Evolutionary conservation across 768 basidiomycete species (phyloP).

Genomic region (Ramaria sp.): DNA sequence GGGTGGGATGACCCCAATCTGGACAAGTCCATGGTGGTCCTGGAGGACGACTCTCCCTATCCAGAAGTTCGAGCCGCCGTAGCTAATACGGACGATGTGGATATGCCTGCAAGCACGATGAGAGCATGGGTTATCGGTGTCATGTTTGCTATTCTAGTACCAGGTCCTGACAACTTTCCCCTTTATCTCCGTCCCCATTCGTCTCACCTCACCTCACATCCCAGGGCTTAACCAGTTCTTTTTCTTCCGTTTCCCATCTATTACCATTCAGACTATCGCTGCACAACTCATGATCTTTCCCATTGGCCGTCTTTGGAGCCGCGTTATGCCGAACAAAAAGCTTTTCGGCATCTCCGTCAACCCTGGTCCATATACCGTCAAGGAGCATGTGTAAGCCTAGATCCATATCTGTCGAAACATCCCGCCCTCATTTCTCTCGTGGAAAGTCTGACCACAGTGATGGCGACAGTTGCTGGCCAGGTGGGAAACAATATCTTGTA

Average conservation of each 20-base stretch:
- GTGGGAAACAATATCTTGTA: background rate
- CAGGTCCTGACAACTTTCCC: background rate
- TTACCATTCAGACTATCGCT: slow-evolving; percentile 32
- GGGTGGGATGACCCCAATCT: slow-evolving; percentile 28
- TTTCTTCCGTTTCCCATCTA: slow-evolving; percentile 33
- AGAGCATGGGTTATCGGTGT: slow-evolving; percentile 49
- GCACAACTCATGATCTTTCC: slow-evolving; percentile 64
- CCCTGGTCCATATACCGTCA: slow-evolving; percentile 64
- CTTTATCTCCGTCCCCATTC: slow-evolving; percentile 41
- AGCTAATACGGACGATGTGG: slow-evolving; percentile 58
- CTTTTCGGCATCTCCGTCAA: slow-evolving; percentile 26
- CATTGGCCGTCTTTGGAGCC: slow-evolving; percentile 37
- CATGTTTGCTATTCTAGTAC: slow-evolving; percentile 11
- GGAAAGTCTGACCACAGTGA: slow-evolving; percentile 17
- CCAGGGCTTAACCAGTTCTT: slow-evolving; percentile 39
- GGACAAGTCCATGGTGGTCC: slow-evolving; percentile 20
- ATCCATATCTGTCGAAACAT: background rate
- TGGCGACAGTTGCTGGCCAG: slow-evolving; percentile 14
- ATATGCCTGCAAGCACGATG: slow-evolving; percentile 48
- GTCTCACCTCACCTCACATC: slow-evolving; percentile 37
- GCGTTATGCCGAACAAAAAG: slow-evolving; percentile 9
- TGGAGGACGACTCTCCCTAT: slow-evolving; percentile 67
- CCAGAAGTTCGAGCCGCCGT: slow-evolving; percentile 75
- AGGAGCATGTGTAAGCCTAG: slow-evolving; percentile 47
- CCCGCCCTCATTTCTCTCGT: background rate